Base-by-base conservation (phyloP, 108 stramenopile species). In the Licmophora abbreviata region DNA sequence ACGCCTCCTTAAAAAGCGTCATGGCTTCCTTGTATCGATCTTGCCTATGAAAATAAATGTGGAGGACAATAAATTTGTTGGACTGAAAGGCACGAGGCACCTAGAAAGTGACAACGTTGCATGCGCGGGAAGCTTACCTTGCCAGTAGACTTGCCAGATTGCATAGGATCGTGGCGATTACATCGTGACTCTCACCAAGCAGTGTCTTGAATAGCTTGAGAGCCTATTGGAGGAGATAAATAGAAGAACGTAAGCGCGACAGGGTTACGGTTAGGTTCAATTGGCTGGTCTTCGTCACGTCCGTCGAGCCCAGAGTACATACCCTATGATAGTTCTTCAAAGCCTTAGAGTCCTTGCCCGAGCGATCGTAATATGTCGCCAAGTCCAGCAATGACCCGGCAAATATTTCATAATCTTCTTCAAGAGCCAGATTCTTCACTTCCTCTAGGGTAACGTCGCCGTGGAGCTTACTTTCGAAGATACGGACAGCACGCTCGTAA, bases 291-390 rank as follows among this genome's bases (percentile, higher is more conserved):
- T n/a, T n/a, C n/a, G n/a, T n/a, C n/a, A n/a, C n/a, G n/a, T n/a
- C n/a, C n/a, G n/a, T n/a, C n/a, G n/a, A n/a, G n/a, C n/a, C n/a
- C n/a, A n/a, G n/a, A n/a, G n/a, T n/a, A n/a, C n/a, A n/a, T n/a
- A n/a, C n/a, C 24, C 44, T 12, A 6, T 29, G 54, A 26, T 54
- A 54, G 12, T 24, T 25, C 40, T 54, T 54, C 54, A 54, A 42
- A 2, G 54, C 54, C 15, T 37, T n/a, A 15, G 27, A 17, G 26
- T 54, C 40, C 2, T 44, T 38, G 12, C 54, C 54, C 14, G 23
- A 42, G 8, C 25, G 17, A 23, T 54, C 54, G 23, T 42, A 28
- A 40, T 24, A 44, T 26, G 24, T 44, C 5, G 54, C 54, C 54
- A 24, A 54, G 25, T 54, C 48, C 29, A 50, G 29, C 48, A 50